Evolutionary conservation across 2,329 filamentous ascomycete genomes (phyloP), one percentile per base, ranked within the genome.

Genomic region (Fusarium phyllophilum): DNA sequence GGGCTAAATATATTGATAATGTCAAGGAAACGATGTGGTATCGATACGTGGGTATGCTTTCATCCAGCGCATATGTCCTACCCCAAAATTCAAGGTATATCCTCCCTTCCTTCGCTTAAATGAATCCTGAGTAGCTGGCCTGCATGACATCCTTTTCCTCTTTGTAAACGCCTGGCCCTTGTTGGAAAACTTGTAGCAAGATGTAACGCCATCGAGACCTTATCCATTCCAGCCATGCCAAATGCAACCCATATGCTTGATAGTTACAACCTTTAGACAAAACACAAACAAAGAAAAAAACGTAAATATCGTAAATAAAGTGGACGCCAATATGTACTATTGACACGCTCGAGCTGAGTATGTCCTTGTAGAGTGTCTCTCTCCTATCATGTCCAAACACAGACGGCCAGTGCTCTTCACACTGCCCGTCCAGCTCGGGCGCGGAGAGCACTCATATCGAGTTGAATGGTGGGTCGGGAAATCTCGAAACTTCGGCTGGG

Each of bases 401-500:
- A 74, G 59, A 52, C 66, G 52, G 68, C 60, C 46, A 78, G 74
- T 39, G 77, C 67, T 76, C 73, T 70, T 77, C 67, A 78, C 61
- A 74, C 73, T 66, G 74, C 75, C 31, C 76, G 68, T 29, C 75
- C 73, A 39, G 74, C 72, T 71, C 77, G 77, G 70, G 60, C 68
- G 26, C 68, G 76, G 48, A 79, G 61, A 46, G 71, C 68, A 39
- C 61, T 70, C 71, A 80, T 75, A 36, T 80, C 72, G 18, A 80
- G 76, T 60, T 77, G 70, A 39, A 80, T 72, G 12, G 74, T 45
- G 8, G 80, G 80, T 42, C 89, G 82, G 34, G 85, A 79, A 48
- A 90, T 86, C 70, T 90, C 89, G 74, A 90, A 75, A 76, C 89
- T 90, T 62, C 89, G 81, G 72, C 88, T 90, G 4, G 88, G 86